These are phyloP conservation scores for Tubosaeta brunneosetosa DNA, from an alignment of 768 basidiomycete genomes.

Conservation along the genomic window DNA sequence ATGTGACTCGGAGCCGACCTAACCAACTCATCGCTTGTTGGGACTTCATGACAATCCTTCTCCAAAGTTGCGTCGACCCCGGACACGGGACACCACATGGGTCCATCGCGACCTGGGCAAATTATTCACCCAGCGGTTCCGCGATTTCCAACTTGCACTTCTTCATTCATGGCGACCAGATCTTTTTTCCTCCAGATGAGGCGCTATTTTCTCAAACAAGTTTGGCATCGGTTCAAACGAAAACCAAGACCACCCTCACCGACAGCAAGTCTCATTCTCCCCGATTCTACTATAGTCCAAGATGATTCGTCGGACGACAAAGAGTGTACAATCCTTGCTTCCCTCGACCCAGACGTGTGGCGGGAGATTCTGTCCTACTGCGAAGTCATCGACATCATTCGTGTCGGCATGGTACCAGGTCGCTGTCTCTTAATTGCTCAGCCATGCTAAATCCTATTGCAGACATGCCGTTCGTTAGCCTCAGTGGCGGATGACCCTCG, in stretches of 20 bases:
- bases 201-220: neutral
- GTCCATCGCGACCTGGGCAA: neutral
- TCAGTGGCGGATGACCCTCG: neutral
- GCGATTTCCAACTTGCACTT: neutral
- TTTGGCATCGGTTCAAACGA: neutral
- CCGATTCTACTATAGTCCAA: neutral
- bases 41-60: too few species aligned
- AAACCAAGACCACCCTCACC: neutral
- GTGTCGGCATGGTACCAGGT: conserved; percentile 5
- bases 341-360: conserved; percentile 3
- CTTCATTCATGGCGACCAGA: neutral
- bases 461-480: conserved; percentile 7
- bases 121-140: neutral
- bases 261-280: neutral
- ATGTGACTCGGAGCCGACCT: too few species aligned
- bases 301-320: neutral
- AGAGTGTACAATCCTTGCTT: neutral
- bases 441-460: neutral
- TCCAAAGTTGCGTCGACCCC: neutral
- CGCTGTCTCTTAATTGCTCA: neutral
- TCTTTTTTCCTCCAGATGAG: neutral
- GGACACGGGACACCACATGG: neutral
- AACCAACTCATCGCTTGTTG: too few species aligned
- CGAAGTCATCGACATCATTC: conserved; percentile 10
- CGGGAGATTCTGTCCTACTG: conserved; percentile 8